Evolutionary conservation across 2,329 filamentous ascomycete genomes (phyloP), one percentile per base, ranked within the genome.

Genomic region (Acarospora socialis): DNA sequence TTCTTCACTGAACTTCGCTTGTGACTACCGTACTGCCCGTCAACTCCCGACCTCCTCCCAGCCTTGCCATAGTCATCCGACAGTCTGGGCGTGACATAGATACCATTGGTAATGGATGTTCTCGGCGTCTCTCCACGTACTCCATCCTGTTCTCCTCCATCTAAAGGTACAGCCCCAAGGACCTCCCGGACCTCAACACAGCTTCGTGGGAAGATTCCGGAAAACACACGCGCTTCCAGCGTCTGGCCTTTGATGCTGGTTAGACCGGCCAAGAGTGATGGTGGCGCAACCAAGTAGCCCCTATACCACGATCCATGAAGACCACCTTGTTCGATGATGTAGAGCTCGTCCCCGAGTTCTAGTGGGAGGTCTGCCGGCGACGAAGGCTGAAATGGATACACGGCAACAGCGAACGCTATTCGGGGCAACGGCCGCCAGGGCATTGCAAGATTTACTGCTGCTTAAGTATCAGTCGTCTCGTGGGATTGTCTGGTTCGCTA

Each of bases 391-490:
- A 98, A 98, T 21, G 90, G 90, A 56, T 86, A 92, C 45, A 78
- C 86, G 65, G 87, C 90, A 57, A 98, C 81, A 47, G 87, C 92
- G 66, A 95, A 98, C 53, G 86, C 90, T 65, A 98, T 94, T 50
- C 83, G 81, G 58, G 86, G 82, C 57, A 98, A 72, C 51, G 90
- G 87, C 70, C 81, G 77, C 90, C 90, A 98, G 70, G 86, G 82
- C 86, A 93, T 93, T n/a, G n/a, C n/a, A n/a, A n/a, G n/a, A n/a
- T n/a, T n/a, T n/a, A n/a, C n/a, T 59, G 60, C 48, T 29, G 31
- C 21, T 8, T 34, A 30, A 28, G 8, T 28, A n/a, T n/a, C n/a
- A n/a, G n/a, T n/a, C n/a, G n/a, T n/a, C n/a, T n/a, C n/a, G n/a
- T n/a, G n/a, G n/a, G n/a, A n/a, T n/a, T n/a, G n/a, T n/a, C n/a